Evolutionary conservation across 352 stramenopile species (phyloP).

Genomic region (Pythium coloratum): DNA sequence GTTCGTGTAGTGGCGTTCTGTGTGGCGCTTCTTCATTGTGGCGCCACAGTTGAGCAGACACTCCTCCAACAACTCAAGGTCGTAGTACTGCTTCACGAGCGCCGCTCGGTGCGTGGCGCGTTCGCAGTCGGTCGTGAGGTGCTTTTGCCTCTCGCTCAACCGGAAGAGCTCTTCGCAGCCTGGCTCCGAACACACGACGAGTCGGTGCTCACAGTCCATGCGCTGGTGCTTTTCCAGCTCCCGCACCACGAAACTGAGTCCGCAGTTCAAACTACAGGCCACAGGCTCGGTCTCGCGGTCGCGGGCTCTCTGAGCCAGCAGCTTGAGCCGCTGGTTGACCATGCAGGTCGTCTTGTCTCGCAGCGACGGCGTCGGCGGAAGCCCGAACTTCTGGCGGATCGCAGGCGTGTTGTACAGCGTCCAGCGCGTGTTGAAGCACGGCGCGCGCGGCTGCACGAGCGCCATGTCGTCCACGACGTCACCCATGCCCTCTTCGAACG

Average conservation of each 20-base stretch:
- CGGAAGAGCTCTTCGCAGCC: conserved; percentile 44
- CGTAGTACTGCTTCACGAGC: conserved; percentile 37
- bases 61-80: conserved; percentile 40
- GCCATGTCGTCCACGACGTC: conserved; percentile 78
- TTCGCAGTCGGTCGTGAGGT: conserved; percentile 39
- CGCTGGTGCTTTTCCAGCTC: conserved; percentile 58
- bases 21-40: conserved; percentile 34
- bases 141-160: conserved; percentile 31
- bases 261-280: conserved; percentile 50
- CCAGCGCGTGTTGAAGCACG: conserved; percentile 49
- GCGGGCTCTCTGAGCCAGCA: conserved; percentile 55
- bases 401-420: conserved; percentile 47
- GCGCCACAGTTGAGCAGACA: conserved; percentile 48
- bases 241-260: conserved; percentile 31
- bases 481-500: conserved; percentile 71
- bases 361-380: conserved; percentile 59
- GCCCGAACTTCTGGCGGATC: conserved; percentile 47
- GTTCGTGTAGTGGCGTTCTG: conserved; percentile 40
- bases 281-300: conserved; percentile 43
- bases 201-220: conserved; percentile 42
- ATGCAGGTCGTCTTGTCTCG: conserved; percentile 65
- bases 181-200: conserved; percentile 53
- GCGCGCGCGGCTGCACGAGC: conserved; percentile 43
- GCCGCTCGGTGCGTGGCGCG: conserved; percentile 40
- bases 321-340: conserved; percentile 67